These are phyloP conservation scores for Neopestalotiopsis sp. DNA, from an alignment of 2,329 filamentous ascomycete genomes.

Conservation along the genomic window DNA sequence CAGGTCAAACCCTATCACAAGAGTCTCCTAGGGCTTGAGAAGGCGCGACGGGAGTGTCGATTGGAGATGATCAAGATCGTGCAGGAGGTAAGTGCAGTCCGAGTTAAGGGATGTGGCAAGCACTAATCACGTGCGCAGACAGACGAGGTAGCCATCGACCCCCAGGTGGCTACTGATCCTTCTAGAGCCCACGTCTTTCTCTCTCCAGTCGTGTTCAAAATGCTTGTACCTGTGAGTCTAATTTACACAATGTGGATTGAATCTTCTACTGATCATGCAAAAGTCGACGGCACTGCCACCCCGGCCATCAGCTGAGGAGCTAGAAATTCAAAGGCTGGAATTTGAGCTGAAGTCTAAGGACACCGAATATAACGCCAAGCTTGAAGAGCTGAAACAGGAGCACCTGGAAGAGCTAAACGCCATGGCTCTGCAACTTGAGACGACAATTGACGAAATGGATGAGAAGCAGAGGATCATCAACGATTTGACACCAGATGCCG, in stretches of 20 bases:
- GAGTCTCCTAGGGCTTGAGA: background rate
- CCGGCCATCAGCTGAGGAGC: background rate
- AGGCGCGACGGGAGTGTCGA: background rate
- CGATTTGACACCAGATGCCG: background rate
- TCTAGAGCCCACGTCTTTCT: background rate
- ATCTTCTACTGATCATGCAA: background rate
- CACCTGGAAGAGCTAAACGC: background rate
- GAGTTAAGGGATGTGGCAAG: background rate
- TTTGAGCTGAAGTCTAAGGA: background rate
- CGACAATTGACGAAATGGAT: background rate
- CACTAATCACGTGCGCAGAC: background rate
- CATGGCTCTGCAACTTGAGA: background rate
- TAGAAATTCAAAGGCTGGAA: background rate
- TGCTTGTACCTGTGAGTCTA: background rate
- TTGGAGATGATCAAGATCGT: background rate
- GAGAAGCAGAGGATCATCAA: background rate
- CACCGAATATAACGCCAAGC: background rate
- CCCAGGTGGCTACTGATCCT: background rate
- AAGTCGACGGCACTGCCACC: background rate
- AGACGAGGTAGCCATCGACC: background rate
- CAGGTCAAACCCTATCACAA: background rate
- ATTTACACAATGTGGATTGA: background rate
- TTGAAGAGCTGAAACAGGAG: background rate
- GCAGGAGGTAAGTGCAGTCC: background rate
- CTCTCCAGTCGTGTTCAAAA: background rate